Base-by-base conservation (phyloP, 2,329 filamentous ascomycete species). In the Ceratocystis albifundus region DNA sequence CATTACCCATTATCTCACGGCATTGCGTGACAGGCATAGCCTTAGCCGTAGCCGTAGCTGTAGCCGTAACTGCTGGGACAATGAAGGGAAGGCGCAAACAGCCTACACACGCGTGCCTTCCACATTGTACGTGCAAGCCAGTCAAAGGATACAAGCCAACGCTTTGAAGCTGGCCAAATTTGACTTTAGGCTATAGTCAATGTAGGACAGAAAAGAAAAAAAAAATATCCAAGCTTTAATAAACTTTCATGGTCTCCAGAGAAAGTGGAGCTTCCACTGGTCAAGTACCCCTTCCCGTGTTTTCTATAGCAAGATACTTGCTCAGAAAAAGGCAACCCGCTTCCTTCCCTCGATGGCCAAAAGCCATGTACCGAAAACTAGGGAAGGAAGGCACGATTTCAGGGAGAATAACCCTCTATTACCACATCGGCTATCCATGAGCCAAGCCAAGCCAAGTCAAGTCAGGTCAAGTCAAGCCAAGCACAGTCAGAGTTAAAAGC, bases 291-390 rank as follows among this genome's bases (percentile, higher is more conserved):
- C 50, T 22, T 55, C 20, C n/a, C 22, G 8, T 12, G 17, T 50
- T 50, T n/a, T 50, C 17, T 22, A 22, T 50, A 4, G 17, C 6
- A 50, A 50, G 46, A 22, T 50, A 50, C 46, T 50, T 50, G 17
- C 4, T 4, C 46, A 2, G 17, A 50, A n/a, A 50, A 50, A 20
- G 46, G 46, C 15, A 50, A 2, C 8, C 50, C 50, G 8, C 20
- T 22, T 28, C 50, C 10, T 32, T 12, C 53, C 25, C 53, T 22
- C 20, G 28, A n/a, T 17, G 61, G 61, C 20, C 28, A 48, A 25
- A 50, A 50, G 61, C 44, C 61, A 45, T 48, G 44, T 63, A 63
- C 61, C 61, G 61, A 63, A 32, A 48, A 63, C 61, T 50, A 48
- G 61, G 44, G 44, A 63, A 63, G 61, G 44, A 63, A 46, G 44